Percentiles rank a stretch among this genome's conserved stretches.
phyloP scores from a whole-genome alignment of 2,329 filamentous ascomycete species.

The Neofusicoccum cordaticola region DNA sequence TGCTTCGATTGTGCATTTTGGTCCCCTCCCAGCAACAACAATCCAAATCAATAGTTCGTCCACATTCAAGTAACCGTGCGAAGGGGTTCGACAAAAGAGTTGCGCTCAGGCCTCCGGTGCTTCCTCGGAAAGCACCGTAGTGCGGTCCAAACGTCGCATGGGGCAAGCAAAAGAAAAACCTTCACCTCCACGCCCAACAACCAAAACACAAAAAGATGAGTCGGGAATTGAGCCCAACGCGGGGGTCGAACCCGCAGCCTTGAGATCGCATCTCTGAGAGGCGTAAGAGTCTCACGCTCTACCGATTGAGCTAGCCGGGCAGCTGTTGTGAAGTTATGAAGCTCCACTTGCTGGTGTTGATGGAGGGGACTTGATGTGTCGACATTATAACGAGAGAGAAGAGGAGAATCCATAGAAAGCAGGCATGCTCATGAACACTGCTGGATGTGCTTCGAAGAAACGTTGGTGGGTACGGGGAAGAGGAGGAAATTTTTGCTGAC shows the following conservation, averaged over 20 bases:
- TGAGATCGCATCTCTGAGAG: not conserved
- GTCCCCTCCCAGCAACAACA: no score
- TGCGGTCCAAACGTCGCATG: not conserved
- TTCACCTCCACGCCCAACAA: not conserved
- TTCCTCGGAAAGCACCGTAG: not conserved
- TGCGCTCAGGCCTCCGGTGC: not conserved
- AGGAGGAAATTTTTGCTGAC: no score
- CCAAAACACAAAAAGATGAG: slow-evolving; percentile 1
- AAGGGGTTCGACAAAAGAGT: not conserved
- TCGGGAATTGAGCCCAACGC: slow-evolving; percentile 19
- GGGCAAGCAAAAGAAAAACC: not conserved
- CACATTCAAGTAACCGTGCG: no score
- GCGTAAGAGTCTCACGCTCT: slow-evolving; percentile 41
- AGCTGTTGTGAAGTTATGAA: not conserved
- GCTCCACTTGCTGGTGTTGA: no score
- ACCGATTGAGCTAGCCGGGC: slow-evolving; percentile 35
- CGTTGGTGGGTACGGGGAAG: no score
- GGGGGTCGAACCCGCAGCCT: slow-evolving; percentile 19
- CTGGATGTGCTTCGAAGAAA: no score
- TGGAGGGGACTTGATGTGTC: no score
- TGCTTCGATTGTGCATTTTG: no score
- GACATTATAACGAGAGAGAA: no score
- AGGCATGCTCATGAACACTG: no score
- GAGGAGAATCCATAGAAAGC: no score
- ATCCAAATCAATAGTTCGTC: no score